Evolutionary conservation across 1,284 basidiomycete species (phyloP).

Genomic region (Ustilago nuda): DNA sequence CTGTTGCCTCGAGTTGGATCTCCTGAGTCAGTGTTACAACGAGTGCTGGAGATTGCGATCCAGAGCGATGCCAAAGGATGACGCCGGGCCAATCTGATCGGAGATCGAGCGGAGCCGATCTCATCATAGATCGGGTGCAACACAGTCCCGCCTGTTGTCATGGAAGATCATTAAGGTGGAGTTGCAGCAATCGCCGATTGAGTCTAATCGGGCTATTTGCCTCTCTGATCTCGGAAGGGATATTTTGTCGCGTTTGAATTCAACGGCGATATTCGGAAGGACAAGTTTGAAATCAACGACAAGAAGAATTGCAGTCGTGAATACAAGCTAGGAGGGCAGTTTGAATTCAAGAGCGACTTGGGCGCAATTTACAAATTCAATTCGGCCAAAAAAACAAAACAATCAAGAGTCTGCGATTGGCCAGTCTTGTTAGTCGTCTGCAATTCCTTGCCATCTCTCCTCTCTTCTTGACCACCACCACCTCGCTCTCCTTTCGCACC

Average conservation of each 20-base stretch:
- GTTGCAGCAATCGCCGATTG: no score
- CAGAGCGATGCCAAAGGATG: no score
- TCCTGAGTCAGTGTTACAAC: no score
- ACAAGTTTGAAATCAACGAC: neutral
- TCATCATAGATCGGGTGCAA: no score
- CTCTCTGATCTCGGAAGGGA: no score
- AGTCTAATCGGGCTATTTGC: no score
- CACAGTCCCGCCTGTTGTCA: no score
- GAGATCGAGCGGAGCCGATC: no score
- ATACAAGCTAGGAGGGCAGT: slow-evolving; percentile 9
- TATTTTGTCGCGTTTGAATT: neutral
- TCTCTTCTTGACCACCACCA: slow-evolving; percentile 5
- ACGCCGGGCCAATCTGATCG: no score
- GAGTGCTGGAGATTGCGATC: no score
- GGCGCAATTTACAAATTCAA: neutral
- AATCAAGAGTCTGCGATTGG: slow-evolving; percentile 4
- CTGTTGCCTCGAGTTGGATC: no score
- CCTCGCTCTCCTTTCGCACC: neutral
- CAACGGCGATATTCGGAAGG: slow-evolving; percentile 41
- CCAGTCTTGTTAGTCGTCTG: neutral
- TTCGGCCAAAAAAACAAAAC: neutral
- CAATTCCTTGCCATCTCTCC: neutral
- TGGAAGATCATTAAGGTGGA: no score
- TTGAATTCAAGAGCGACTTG: neutral
- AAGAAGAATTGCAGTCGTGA: slow-evolving; percentile 13